These are phyloP conservation scores for Rhizopogon sp. DNA, from an alignment of 768 basidiomycete genomes.

Conservation along the genomic window DNA sequence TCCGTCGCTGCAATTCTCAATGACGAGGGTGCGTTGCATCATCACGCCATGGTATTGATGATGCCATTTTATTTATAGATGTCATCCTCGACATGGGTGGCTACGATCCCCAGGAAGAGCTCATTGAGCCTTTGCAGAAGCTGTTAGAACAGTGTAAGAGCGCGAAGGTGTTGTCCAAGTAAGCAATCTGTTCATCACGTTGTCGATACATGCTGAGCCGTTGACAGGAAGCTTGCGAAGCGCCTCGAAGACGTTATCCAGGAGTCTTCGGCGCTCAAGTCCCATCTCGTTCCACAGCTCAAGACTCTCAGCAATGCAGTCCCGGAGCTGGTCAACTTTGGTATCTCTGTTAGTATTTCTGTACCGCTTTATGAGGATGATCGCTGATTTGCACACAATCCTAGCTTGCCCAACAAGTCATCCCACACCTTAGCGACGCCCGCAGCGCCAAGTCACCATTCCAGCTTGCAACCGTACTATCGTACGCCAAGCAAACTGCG, in stretches of 20 bases:
- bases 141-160: slow-evolving; percentile 79
- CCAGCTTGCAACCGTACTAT: slow-evolving; percentile 65
- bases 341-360: slow-evolving; percentile 63
- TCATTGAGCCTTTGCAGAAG: slow-evolving; percentile 79
- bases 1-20: slow-evolving; percentile 65
- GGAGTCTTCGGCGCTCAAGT: slow-evolving; percentile 66
- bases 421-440: slow-evolving; percentile 80
- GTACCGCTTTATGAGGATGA: not conserved
- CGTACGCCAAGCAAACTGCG: slow-evolving; percentile 71
- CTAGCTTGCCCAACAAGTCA: slow-evolving; percentile 85
- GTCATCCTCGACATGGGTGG: slow-evolving; percentile 68
- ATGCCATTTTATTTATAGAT: slow-evolving; percentile 41
- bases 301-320: slow-evolving; percentile 67
- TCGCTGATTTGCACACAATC: slow-evolving; percentile 1
- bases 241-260: slow-evolving; percentile 77
- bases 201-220: not conserved
- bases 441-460: slow-evolving; percentile 75
- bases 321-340: slow-evolving; percentile 84
- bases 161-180: slow-evolving; percentile 80
- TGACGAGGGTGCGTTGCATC: slow-evolving; percentile 60
- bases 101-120: slow-evolving; percentile 64
- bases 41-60: not conserved
- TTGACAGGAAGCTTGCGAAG: slow-evolving; percentile 76
- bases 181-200: slow-evolving; percentile 15
- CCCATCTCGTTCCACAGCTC: slow-evolving; percentile 67